Evolutionary conservation across 306 rosid species (phyloP).

Genomic region (Trichosanthes truncata): DNA sequence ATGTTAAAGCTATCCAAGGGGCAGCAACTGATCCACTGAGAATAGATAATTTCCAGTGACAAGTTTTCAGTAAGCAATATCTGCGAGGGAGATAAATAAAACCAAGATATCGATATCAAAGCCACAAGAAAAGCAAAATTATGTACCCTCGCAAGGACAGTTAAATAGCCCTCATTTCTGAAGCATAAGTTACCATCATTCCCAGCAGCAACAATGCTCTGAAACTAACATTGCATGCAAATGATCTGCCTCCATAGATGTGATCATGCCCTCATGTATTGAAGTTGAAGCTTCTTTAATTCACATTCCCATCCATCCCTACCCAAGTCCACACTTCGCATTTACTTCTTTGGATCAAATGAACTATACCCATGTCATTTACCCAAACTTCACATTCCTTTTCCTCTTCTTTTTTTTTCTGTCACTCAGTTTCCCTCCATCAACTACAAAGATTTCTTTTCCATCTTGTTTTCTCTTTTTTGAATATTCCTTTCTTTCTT

Average conservation of each 20-base stretch:
- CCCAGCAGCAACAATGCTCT: slow-evolving; percentile 45
- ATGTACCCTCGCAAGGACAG: slow-evolving; percentile 37
- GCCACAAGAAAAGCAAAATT: slow-evolving; percentile 33
- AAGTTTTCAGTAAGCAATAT: slow-evolving; percentile 4
- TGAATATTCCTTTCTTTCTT: slow-evolving; percentile 4
- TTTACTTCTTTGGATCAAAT: slow-evolving; percentile 5
- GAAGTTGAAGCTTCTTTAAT: slow-evolving; percentile 46
- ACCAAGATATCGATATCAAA: slow-evolving; percentile 26
- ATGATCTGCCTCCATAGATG: slow-evolving; percentile 37
- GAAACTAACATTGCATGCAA: slow-evolving; percentile 43
- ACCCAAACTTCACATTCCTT: slow-evolving; percentile 3
- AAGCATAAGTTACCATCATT: slow-evolving; percentile 48
- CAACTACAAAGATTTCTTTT: background rate
- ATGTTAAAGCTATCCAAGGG: background rate
- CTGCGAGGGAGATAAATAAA: slow-evolving; percentile 24
- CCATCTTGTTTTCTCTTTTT: slow-evolving; percentile 13
- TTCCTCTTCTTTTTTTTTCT: background rate
- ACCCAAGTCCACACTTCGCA: slow-evolving; percentile 5
- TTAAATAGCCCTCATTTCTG: slow-evolving; percentile 31
- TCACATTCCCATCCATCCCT: slow-evolving; percentile 33
- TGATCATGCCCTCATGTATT: slow-evolving; percentile 31
- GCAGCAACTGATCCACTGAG: background rate
- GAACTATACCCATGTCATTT: background rate
- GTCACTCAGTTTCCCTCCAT: background rate
- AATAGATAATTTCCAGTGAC: background rate